A percentile compares a stretch with the other conserved stretches of the same genome.
Evolutionary conservation across 2,329 filamentous ascomycete species (phyloP).

Genomic region (Laburnicola sp.): DNA sequence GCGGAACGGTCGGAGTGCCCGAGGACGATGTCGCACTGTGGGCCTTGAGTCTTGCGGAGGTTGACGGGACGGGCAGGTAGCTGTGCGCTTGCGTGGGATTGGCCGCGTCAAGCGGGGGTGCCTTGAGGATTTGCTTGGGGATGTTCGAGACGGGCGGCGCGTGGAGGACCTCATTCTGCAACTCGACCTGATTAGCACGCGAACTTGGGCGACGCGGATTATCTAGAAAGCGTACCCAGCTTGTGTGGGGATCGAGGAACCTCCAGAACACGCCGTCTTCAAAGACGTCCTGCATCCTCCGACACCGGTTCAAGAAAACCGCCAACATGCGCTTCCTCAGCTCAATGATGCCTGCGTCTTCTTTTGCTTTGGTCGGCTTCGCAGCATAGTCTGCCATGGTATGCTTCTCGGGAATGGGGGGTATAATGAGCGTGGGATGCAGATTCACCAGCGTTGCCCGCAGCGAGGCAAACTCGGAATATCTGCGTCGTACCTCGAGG

Average conservation of each 20-base stretch:
- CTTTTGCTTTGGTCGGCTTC: constrained; percentile 96
- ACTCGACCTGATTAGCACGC: constrained; percentile 6
- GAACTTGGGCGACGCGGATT: not conserved
- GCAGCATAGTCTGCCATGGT: constrained; percentile 98
- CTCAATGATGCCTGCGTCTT: constrained; percentile 96
- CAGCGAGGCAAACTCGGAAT: constrained; percentile 94
- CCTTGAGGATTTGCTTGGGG: constrained; percentile 91
- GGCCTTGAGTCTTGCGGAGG: constrained; percentile 81
- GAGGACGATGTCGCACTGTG: constrained; percentile 50
- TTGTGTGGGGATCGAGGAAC: constrained; percentile 95
- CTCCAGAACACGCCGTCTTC: constrained; percentile 97
- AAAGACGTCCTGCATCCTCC: constrained; percentile 86
- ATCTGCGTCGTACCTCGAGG: constrained; percentile 89
- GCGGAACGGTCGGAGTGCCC: constrained; percentile 60
- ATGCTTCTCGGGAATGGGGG: constrained; percentile 97
- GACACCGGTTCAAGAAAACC: constrained; percentile 91
- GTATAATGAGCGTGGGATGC: constrained; percentile 93
- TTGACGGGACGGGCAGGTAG: constrained; percentile 82
- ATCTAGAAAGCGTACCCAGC: constrained; percentile 71
- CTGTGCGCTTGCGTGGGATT: constrained; percentile 85
- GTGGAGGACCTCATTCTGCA: constrained; percentile 87
- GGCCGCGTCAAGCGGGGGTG: constrained; percentile 92
- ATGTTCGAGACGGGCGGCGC: constrained; percentile 88
- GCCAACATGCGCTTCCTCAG: constrained; percentile 94
- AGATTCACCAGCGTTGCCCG: constrained; percentile 85